Conservation (phyloP, 306 rosid species). For the Medicago ruthenica region DNA sequence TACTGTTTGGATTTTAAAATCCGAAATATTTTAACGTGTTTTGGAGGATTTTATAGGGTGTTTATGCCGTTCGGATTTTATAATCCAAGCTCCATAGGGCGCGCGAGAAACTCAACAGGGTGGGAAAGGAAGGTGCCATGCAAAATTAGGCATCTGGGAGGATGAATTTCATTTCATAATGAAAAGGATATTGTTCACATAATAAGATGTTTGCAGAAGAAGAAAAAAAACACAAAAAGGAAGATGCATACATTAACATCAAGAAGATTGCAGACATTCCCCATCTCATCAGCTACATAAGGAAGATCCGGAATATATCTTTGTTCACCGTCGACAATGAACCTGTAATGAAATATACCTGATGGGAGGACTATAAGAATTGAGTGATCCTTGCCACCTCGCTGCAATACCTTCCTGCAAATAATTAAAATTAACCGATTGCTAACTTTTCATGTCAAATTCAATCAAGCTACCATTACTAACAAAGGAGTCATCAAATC, state of each 20-base stretch:
- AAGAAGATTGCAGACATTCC: conserved; percentile 80
- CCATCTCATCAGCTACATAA: conserved; percentile 72
- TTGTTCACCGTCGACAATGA: conserved; percentile 82
- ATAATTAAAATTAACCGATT: conserved; percentile 33
- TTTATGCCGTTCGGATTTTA: no score
- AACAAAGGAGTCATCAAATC: conserved; percentile 29
- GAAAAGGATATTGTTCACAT: conserved; percentile 21
- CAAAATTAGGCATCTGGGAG: conserved; percentile 18
- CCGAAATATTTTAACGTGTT: no score
- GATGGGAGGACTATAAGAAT: conserved; percentile 75
- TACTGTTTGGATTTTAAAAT: no score
- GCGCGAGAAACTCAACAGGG: no score
- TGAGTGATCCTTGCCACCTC: conserved; percentile 83
- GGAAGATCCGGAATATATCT: conserved; percentile 84
- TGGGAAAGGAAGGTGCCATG: no score
- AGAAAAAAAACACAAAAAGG: conserved; percentile 7
- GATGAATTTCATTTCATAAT: conserved; percentile 9
- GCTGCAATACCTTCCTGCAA: conserved; percentile 76
- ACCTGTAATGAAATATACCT: conserved; percentile 85
- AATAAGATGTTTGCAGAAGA: not conserved
- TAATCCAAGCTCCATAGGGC: no score
- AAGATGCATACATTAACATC: conserved; percentile 72
- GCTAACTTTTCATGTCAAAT: conserved; percentile 29
- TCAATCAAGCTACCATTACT: conserved; percentile 22
- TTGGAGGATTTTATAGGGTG: no score